Evolutionary conservation across 2,329 filamentous ascomycete genomes (phyloP), one percentile per base, ranked within the genome.

Genomic region (Ophiocordyceps camponoti-floridani): DNA sequence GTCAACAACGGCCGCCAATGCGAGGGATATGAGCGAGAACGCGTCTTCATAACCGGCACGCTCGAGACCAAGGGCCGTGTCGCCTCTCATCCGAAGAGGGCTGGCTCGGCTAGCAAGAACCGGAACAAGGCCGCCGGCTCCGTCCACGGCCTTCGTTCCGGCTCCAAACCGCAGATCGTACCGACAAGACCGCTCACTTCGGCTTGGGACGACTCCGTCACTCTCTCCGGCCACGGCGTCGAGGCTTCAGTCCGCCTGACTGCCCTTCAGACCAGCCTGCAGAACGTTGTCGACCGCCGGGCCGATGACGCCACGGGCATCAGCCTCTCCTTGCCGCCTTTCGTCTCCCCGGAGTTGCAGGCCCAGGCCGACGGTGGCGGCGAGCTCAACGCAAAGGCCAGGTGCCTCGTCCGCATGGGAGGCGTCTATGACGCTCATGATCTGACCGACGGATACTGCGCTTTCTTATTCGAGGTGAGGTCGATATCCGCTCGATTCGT

Each of bases 31-130:
- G 69, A 77, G 53, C 65, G 72, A 37, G 70, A 79, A 53, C 70
- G 70, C 14, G 69, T 79, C 46, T 82, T 82, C 58, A 77, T 82
- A 55, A 70, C 74, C 37, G 72, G 72, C n/a, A 77, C 73, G 2
- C 62, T 62, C 35, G 62, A 73, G 47, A 68, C 67, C 47, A 69
- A 65, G 47, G 73, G 73, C 11, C 66, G 73, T 30, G 74, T 73
- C 44, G 72, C 72, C 40, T 75, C 71, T 2, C 73, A 76, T 47
- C 73, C 73, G 3, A 69, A 66, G 47, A 61, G 68, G 44, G 49
- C 46, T 11, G 49, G 51, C 23, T 53, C 63, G 8, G 58, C 62
- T 3, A 65, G 57, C 47, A 58, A 55, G 47, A 40, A 52, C 33
- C 57, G 55, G 47, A 42, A 52, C 35, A 56, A 54, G 31, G 44